Evolutionary conservation across 192 early-diverging fungal genomes (phyloP), one percentile per base, ranked within the genome.

Genomic region (Rhizophlyctis rosea): DNA sequence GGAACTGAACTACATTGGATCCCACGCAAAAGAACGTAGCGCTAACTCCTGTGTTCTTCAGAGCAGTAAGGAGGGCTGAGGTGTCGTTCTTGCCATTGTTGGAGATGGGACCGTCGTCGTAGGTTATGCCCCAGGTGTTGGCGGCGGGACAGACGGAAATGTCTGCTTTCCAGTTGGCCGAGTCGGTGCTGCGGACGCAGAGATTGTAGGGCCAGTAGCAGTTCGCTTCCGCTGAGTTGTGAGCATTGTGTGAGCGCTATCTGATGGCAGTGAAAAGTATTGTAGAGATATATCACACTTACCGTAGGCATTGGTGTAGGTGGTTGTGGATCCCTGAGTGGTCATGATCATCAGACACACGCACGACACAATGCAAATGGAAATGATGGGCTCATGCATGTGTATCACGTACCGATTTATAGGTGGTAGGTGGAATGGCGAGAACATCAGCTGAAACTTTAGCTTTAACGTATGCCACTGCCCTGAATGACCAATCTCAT

Each of bases 21-120:
- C 73, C 73, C 31, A 71, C 44, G 47, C 56, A 50, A 52, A 73
- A 76, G 64, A 76, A 76, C 18, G 74, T 72, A 2, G 61, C 65
- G n/a, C 29, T 63, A 7, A 32, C 23, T 36, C 48, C 54, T 7
- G 23, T 47, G 23, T 5, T 47, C 24, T 57, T 57, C 3, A 50
- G 31, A 21, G 16, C 1, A 13, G 60, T 34, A 31, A 28, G 52
- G 21, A 61, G 25, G 51, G 44, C 24, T 7, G 39, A 18, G 7
- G 39, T 44, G 39, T 44, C 39, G 39, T 44, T 44, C 7, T 18
- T 18, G 39, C 18, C 18, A 18, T 44, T 18, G 39, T 13, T 44
- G 39, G 39, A 7, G 39, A 24, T 53, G 13, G 67, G 67, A 14
- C 67, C 67, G 36, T 69, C 67, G 1, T 69, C 67, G 51, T 60